phyloP scores from a whole-genome alignment of 441 rosid species.

The Gossypium davidsonii region DNA sequence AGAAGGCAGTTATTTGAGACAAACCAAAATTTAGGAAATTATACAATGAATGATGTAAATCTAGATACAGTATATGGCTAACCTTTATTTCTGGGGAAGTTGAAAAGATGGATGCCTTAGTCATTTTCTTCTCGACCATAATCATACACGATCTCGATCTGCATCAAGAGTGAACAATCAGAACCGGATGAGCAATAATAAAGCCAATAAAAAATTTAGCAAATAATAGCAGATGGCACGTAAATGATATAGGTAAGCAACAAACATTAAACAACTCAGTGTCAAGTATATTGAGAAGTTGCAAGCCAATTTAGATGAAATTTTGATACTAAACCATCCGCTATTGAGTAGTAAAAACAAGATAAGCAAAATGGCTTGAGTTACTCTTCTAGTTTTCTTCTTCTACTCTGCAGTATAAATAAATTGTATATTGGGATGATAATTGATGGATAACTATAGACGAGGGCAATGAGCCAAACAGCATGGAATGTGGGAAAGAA shows the following conservation, averaged over 20 bases:
- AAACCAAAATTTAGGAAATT: background rate
- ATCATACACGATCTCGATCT: slow-evolving; percentile 83
- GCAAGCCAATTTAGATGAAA: background rate
- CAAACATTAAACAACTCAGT: background rate
- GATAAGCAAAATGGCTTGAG: background rate
- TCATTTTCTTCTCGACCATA: slow-evolving; percentile 80
- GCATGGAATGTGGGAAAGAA: background rate
- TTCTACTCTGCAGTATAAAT: background rate
- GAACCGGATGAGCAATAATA: background rate
- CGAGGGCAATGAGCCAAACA: background rate
- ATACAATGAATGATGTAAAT: background rate
- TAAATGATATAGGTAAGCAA: background rate
- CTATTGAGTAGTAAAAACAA: background rate
- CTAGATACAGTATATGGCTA: background rate
- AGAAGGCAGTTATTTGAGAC: background rate
- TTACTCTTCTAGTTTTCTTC: background rate
- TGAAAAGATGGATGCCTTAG: slow-evolving; percentile 18
- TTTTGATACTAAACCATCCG: background rate
- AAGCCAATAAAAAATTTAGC: background rate
- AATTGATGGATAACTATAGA: background rate
- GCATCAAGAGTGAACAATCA: slow-evolving; percentile 27
- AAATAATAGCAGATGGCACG: background rate
- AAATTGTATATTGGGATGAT: background rate
- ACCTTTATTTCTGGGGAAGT: slow-evolving; percentile 13
- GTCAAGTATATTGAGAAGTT: background rate